Evolutionary conservation across 768 basidiomycete species (phyloP).

Genomic region (Leccinum incarnatum): DNA sequence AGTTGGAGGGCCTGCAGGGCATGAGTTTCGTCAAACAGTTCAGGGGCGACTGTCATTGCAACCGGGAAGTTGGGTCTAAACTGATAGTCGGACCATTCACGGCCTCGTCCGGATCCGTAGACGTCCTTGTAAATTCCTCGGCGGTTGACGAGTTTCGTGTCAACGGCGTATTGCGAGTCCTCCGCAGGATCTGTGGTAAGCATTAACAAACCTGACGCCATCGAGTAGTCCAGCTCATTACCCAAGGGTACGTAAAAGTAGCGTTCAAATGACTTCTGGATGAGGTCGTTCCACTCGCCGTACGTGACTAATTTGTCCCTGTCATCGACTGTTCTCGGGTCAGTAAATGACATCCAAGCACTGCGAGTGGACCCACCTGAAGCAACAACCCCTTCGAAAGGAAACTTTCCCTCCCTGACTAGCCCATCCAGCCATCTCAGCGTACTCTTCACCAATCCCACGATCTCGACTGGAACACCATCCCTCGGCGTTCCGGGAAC

Average conservation of each 20-base stretch:
- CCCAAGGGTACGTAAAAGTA: constrained; percentile 86
- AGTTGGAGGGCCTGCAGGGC: constrained; percentile 77
- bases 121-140: constrained; percentile 99
- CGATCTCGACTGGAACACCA: constrained; percentile 95
- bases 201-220: constrained; percentile 1
- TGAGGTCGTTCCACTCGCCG: constrained; percentile 82
- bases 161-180: constrained; percentile 68
- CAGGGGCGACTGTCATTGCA: constrained; percentile 96
- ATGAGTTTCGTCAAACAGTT: constrained; percentile 80
- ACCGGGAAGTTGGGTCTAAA: constrained; percentile 91
- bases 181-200: constrained; percentile 56
- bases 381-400: constrained; percentile 85
- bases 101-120: constrained; percentile 78
- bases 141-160: constrained; percentile 72
- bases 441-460: constrained; percentile 89
- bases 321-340: constrained; percentile 57
- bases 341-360: neutral
- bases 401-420: constrained; percentile 66
- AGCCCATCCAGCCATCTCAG: constrained; percentile 83
- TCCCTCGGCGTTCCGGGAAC: constrained; percentile 95
- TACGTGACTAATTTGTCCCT: constrained; percentile 73
- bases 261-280: constrained; percentile 85
- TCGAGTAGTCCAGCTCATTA: constrained; percentile 27
- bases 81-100: constrained; percentile 98
- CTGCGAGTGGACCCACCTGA: constrained; percentile 51